Evolutionary conservation across 345 rosid species (phyloP).

Genomic region (Camelina sativa): DNA sequence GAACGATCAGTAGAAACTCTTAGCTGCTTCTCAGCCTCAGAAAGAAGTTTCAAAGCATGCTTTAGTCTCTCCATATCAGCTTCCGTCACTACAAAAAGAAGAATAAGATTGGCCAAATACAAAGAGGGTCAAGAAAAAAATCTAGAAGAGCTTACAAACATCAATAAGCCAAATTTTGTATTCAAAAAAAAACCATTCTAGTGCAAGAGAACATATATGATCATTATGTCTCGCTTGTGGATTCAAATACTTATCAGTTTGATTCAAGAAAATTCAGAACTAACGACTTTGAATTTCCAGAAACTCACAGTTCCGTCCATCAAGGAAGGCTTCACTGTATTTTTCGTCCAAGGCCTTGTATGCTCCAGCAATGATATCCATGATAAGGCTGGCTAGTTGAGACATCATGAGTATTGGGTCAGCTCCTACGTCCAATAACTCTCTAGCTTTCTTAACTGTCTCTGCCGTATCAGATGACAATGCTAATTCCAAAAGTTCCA

Average conservation of each 20-base stretch:
- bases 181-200: not conserved
- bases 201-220: not conserved
- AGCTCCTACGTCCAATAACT: slow-evolving; percentile 77
- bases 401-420: slow-evolving; percentile 91
- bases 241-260: slow-evolving; percentile 1
- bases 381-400: slow-evolving; percentile 89
- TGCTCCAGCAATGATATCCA: slow-evolving; percentile 93
- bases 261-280: not conserved
- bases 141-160: not conserved
- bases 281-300: not conserved
- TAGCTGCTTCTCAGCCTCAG: slow-evolving; percentile 91
- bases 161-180: not conserved
- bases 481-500: slow-evolving; percentile 89
- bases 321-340: slow-evolving; percentile 53
- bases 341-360: slow-evolving; percentile 57
- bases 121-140: not conserved
- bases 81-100: slow-evolving; percentile 61
- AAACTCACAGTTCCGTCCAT: slow-evolving; percentile 76
- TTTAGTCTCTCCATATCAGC: slow-evolving; percentile 77
- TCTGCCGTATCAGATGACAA: slow-evolving; percentile 93
- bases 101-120: not conserved
- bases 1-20: slow-evolving; percentile 82
- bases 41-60: slow-evolving; percentile 90
- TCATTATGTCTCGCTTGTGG: slow-evolving; percentile 1
- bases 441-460: slow-evolving; percentile 89